Evolutionary conservation across 106 monocot genomes (phyloP).

Genomic region (Cymbidium sinense): DNA sequence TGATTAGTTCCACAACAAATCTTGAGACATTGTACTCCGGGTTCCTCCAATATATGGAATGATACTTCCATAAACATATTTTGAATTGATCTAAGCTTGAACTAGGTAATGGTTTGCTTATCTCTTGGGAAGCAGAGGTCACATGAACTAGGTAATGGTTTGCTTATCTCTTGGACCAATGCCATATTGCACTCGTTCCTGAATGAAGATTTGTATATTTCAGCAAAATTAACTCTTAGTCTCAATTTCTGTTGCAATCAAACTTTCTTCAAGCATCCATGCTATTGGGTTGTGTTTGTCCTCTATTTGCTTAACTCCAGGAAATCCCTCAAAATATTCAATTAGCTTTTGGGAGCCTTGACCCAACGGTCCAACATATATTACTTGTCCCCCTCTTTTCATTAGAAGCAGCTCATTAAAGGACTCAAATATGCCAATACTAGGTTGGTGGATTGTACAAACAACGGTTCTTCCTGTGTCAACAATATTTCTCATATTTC

Average conservation of each 20-base stretch:
- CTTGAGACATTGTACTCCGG: constrained; percentile 50
- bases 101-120: constrained; percentile 35
- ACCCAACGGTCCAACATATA: constrained; percentile 67
- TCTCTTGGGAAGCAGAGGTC: constrained; percentile 38
- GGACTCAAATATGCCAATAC: too few species aligned
- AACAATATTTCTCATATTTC: too few species aligned
- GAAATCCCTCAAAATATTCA: constrained; percentile 82
- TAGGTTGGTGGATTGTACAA: too few species aligned
- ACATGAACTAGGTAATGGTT: constrained; percentile 16
- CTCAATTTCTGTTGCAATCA: constrained; percentile 42
- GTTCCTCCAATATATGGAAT: constrained; percentile 54
- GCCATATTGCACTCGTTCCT: too few species aligned
- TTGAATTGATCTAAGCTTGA: constrained; percentile 24
- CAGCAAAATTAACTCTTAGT: constrained; percentile 48
- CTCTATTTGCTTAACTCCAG: constrained; percentile 59
- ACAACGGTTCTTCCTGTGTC: too few species aligned
- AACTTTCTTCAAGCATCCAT: constrained; percentile 76
- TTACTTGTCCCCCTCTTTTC: constrained; percentile 78
- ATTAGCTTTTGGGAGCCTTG: constrained; percentile 55
- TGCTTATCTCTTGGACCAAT: too few species aligned
- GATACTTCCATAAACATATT: constrained; percentile 63
- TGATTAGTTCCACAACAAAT: constrained; percentile 28
- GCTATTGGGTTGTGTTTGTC: constrained; percentile 63
- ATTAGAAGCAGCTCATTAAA: constrained; percentile 52
- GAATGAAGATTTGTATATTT: too few species aligned